Conservation (phyloP, 2,329 filamentous ascomycete genomes). For the Aureobasidium sp. region DNA sequence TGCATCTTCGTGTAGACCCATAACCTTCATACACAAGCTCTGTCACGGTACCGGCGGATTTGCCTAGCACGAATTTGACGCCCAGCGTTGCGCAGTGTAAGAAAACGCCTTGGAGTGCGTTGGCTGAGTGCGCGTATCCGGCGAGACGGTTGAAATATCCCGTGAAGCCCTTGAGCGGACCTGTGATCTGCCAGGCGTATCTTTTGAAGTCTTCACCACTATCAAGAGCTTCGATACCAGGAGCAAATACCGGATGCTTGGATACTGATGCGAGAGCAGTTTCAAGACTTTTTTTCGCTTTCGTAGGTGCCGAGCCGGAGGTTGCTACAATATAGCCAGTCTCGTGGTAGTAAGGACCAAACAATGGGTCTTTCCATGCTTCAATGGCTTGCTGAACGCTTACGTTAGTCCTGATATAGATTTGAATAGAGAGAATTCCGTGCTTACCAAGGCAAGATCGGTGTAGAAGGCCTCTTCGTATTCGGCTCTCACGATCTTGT, state of each 20-base stretch:
- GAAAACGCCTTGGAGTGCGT: slow-evolving; percentile 46
- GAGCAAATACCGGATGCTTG: slow-evolving; percentile 35
- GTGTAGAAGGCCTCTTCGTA: slow-evolving; percentile 54
- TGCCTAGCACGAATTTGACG: slow-evolving; percentile 23
- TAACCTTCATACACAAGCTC: not conserved
- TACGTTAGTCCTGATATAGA: too few relatives aligned
- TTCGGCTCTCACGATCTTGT: slow-evolving; percentile 55
- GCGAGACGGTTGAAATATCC: slow-evolving; percentile 54
- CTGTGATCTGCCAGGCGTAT: slow-evolving; percentile 44
- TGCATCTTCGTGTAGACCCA: not conserved
- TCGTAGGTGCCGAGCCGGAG: slow-evolving; percentile 42
- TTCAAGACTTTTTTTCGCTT: slow-evolving; percentile 42
- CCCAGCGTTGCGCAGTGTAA: slow-evolving; percentile 35
- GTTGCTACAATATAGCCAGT: slow-evolving; percentile 48
- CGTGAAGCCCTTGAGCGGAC: slow-evolving; percentile 43
- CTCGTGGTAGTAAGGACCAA: slow-evolving; percentile 47
- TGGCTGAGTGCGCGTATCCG: slow-evolving; percentile 51
- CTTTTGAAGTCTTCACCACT: slow-evolving; percentile 36
- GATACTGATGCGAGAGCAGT: slow-evolving; percentile 38
- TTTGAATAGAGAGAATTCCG: not conserved
- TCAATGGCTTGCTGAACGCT: slow-evolving; percentile 48
- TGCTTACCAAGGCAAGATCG: slow-evolving; percentile 43
- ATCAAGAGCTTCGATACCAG: slow-evolving; percentile 35
- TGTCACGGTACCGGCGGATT: not conserved
- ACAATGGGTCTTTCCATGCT: slow-evolving; percentile 49